phyloP scores from a whole-genome alignment of 352 stramenopile genomes.

The Thalassiosira ordinaria region DNA sequence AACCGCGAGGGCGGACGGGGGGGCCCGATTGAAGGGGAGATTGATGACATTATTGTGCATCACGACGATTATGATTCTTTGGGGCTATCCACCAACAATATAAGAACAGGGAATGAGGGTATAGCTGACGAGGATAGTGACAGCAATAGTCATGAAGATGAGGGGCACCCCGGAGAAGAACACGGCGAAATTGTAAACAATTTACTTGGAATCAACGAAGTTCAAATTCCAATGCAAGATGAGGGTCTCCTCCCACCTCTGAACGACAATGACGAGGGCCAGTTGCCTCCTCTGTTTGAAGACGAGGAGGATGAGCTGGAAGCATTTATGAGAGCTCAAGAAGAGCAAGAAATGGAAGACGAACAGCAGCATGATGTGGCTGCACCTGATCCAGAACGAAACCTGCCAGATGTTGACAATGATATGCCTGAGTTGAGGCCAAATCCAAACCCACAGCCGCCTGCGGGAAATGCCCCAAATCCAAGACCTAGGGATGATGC shows the following conservation, averaged over 20 bases:
- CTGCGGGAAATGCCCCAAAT: conserved; percentile 15
- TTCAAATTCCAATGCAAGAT: conserved; percentile 16
- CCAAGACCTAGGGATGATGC: conserved; percentile 39
- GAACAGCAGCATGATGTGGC: conserved; percentile 1
- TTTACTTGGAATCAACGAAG: conserved; percentile 21
- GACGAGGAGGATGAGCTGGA: conserved; percentile 45
- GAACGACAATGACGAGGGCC: conserved; percentile 1
- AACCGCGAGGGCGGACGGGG: conserved; percentile 14
- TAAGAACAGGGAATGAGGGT: conserved; percentile 9
- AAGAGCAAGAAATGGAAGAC: conserved; percentile 48
- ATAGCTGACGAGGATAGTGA: conserved; percentile 7
- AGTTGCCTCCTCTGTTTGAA: conserved; percentile 5
- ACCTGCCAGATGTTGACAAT: conserved; percentile 17
- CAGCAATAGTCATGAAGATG: neutral
- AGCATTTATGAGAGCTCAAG: conserved; percentile 47
- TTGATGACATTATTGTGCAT: conserved; percentile 46
- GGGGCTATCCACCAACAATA: neutral
- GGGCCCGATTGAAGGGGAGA: conserved; percentile 40
- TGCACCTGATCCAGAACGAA: conserved; percentile 10
- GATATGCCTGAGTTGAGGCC: conserved; percentile 11
- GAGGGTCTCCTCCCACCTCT: no score
- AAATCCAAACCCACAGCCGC: neutral
- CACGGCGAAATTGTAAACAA: conserved; percentile 3
- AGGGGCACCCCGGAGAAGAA: neutral
- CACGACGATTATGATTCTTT: conserved; percentile 18